Base-by-base conservation (phyloP, 192 early-diverging fungal genomes). In the Gamsiella multidivaricata region DNA sequence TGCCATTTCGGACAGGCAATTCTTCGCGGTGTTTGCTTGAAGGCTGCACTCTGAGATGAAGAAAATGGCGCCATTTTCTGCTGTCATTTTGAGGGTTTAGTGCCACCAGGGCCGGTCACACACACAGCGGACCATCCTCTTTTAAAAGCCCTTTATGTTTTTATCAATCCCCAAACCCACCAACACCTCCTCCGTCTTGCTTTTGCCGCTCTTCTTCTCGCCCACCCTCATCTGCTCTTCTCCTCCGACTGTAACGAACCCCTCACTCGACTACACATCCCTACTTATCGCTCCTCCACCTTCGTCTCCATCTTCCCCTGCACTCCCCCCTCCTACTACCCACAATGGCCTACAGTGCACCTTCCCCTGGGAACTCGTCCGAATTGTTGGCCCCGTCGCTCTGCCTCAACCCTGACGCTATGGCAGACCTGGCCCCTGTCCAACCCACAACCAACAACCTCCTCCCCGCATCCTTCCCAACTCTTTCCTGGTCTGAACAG, bases 331-430 rank as follows among this genome's bases (percentile, higher is more conserved):
- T 51, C 17, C 31, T 31, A 42, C 31, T 36, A 31, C 56, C 28
- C n/a, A n/a, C n/a, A n/a, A 60, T 70, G 57, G 31, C 37, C 25
- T 41, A 45, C 51, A 23, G 33, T 26, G 28, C 52, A 2, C 54
- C 65, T 37, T 50, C 60, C 32, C 41, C 53, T 23, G 20, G 14
- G 9, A 43, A 47, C 5, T 33, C 58, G 3, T 42, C 42, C 15
- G 59, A 62, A 20, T 46, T 63, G 54, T 7, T 60, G 14, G 70
- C 70, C 37, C 70, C 70, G 25, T 72, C 70, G 2, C 60, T 72
- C 11, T 72, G 70, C 61, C 54, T 72, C 26, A 72, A 72, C 46
- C 53, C 70, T 14, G 70, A 72, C 31, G 70, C 70, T 8, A 63
- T 64, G 49, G 45, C 25, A 11, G 70, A 72, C 42, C 61, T 72